Evolutionary conservation across 2,329 filamentous ascomycete species (phyloP), one percentile per base, ranked within the genome.

Genomic region (Hypoxylon sp.): DNA sequence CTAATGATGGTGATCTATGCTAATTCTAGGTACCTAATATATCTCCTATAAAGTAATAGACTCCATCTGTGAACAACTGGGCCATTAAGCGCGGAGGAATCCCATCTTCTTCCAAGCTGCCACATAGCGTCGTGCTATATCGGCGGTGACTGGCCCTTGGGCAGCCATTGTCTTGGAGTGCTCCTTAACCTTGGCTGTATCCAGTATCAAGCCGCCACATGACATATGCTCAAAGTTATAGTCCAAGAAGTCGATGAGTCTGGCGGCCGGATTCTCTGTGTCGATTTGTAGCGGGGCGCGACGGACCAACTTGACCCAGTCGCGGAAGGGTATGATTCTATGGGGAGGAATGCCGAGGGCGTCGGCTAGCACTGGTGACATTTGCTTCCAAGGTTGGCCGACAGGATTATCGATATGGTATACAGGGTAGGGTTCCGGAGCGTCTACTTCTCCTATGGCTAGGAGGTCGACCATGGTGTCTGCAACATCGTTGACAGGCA

Each of bases 161-260:
- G 24, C 64, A 1, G 70, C 62, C 58, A 83, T 60, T 0, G 76
- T 77, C 16, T 67, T 28, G 0, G 81, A 83, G 70, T 82, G 77
- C 64, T 78, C 73, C 1, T 52, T 16, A 38, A 36, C 33, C 33
- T 38, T 38, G 16, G 33, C 16, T 0, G 78, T 80, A 54, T 77
- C 80, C 45, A 84, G 40, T 0, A 83, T 26, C 2, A 84, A 55
- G 0, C 79, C 80, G 6, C 80, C 81, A 66, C 81, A 83, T 0
- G 78, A 79, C 81, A 84, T 84, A 24, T 80, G 75, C 26, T 76
- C 5, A 51, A 76, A 80, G 53, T 80, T 65, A 4, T 61, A 49
- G 8, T 77, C 75, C 2, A 79, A 65, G 61, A 79, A 80, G 2
- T 77, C 76, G 0, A 77, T 32, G 14, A 79, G 58, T 26, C 55